phyloP scores from a whole-genome alignment of 352 stramenopile genomes.

The Blastocystis sp. region DNA sequence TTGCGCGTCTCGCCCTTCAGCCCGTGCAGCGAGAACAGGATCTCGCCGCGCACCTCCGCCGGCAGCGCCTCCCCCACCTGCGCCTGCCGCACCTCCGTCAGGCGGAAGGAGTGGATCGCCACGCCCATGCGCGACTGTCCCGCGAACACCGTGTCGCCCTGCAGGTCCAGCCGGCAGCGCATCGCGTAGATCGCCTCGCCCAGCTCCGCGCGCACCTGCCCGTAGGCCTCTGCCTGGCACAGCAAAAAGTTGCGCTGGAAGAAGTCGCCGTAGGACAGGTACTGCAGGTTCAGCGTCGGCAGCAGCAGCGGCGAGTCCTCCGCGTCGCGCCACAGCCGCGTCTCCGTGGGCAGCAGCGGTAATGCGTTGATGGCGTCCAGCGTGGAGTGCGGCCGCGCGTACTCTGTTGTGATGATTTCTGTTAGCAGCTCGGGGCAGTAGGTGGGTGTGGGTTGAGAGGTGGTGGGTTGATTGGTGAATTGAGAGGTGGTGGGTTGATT shows the following conservation, averaged over 20 bases:
- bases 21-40: conserved; percentile 82
- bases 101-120: conserved; percentile 70
- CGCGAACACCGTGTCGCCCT: conserved; percentile 72
- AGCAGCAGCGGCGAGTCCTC: conserved; percentile 72
- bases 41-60: conserved; percentile 80
- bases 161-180: conserved; percentile 73
- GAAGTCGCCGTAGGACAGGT: conserved; percentile 89
- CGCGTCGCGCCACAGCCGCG: conserved; percentile 83
- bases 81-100: conserved; percentile 78
- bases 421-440: conserved; percentile 40
- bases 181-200: conserved; percentile 80
- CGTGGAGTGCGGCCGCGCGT: conserved; percentile 70
- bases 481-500: neutral
- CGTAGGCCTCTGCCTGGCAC: conserved; percentile 82
- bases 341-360: conserved; percentile 80
- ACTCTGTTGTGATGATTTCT: conserved; percentile 67
- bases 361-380: conserved; percentile 75
- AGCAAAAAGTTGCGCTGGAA: conserved; percentile 86
- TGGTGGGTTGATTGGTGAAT: no score
- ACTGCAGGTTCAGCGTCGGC: conserved; percentile 90
- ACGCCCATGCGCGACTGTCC: conserved; percentile 74
- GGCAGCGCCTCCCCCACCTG: conserved; percentile 82
- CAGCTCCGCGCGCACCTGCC: conserved; percentile 82
- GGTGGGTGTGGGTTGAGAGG: neutral
- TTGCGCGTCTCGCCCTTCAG: conserved; percentile 75